Evolutionary conservation across 805 yeast genomes (phyloP), one percentile per base, ranked within the genome.

Genomic region (Tetrapisispora nanseiensis): DNA sequence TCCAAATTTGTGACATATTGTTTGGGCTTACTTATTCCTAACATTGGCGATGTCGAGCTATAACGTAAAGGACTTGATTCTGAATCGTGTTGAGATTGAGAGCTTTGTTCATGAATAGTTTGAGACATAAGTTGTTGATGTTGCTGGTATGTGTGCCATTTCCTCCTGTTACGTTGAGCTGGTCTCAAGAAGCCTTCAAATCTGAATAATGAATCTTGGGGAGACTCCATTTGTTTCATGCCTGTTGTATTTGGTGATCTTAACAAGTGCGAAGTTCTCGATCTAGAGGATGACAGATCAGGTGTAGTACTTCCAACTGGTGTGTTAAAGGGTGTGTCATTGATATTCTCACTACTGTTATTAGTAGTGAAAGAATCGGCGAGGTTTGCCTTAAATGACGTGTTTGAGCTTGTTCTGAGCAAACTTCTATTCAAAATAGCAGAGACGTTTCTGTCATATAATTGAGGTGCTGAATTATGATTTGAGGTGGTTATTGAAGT

Each of bases 361-460:
- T 53, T 57, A 23, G 62, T 60, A 2, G 67, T 66, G 54, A 75
- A 72, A 0, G 85, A 76, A 48, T 84, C 94, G 0, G 85, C 87
- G 50, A 84, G 68, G 23, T 82, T 73, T 18, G 81, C 78, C 56
- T 80, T 80, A 69, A 86, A 86, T 3, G 94, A 83, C 1, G 85
- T 71, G 39, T 80, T 80, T 0, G 94, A 82, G 15, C 82, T 79
- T 0, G 86, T 76, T 44, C 86, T 65, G 2, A 86, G 85, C 55
- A 83, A 67, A 48, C 86, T 80, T 48, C 81, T 67, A 55, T 81
- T 82, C 55, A 83, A 66, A 37, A 83, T 80, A n/a, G 77, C 74
- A 23, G 86, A 77, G 1, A 82, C 92, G 57, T 82, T 82, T 59
- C 80, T 81, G 56, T 83, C 94, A 55, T 83, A 83, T 0, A 83